Evolutionary conservation across 2,329 filamentous ascomycete genomes (phyloP), one percentile per base, ranked within the genome.

Genomic region (Penicillium occitanis): DNA sequence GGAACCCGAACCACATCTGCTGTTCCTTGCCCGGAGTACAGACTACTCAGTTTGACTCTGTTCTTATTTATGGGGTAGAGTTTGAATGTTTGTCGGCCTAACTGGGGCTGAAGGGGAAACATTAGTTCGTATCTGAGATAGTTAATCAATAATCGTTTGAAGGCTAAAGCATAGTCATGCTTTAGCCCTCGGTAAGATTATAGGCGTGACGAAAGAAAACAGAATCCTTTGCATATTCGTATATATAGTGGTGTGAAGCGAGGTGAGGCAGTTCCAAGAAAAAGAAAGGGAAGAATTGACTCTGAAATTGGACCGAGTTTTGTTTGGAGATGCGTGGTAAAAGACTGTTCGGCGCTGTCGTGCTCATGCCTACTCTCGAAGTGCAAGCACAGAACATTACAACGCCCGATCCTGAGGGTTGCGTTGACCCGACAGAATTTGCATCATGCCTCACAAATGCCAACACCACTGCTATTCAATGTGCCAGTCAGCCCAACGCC

Each of bases 361-460:
- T 46, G 7, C n/a, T 48, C 22, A 14, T 48, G 14, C 48, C 28
- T n/a, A 3, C 10, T 48, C n/a, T 48, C n/a, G 3, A 46, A 30
- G 40, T 61, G 22, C 17, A 22, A 19, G 58, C 58, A 35, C 37
- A 44, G 6, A 61, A 61, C 40, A 46, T 48, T 19, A 61, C 58
- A 5, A 61, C 58, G 4, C 58, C 58, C 25, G 42, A 61, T 30
- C 14, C 58, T 10, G 8, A 48, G n/a, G 58, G 25, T 13, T 61
- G 58, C 28, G 17, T 61, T 22, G 58, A 48, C n/a, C 42, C 58
- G 17, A 22, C 8, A 22, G 28, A 5, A 48, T 61, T 61, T 10
- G 37, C 40, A 42, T 48, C 58, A 61, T 61, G 58, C 17, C 42
- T 61, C 8, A 35, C 14, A 3, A 61, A n/a, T 42, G 58, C 42